Conservation (phyloP, 228 moss, liverwort and hornwort genomes). For the Sphagnum fallax region DNA sequence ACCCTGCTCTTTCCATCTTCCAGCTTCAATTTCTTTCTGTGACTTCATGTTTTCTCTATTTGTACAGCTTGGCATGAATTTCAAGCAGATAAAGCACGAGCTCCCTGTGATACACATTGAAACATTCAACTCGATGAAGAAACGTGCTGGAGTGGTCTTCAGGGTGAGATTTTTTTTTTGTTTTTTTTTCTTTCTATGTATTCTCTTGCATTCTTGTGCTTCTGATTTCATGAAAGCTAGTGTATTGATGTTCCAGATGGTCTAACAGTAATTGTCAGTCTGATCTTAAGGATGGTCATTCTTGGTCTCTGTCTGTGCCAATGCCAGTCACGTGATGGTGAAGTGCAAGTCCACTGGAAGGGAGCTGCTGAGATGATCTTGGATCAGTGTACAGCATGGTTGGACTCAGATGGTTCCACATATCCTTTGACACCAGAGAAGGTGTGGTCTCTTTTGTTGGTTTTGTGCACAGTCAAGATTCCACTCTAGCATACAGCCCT, state of each 20-base stretch:
- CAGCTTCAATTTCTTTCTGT: too few species aligned
- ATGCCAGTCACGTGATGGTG: background rate
- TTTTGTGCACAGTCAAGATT: background rate
- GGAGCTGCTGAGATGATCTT: conserved; percentile 63
- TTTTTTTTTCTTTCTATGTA: background rate
- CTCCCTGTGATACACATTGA: conserved; percentile 49
- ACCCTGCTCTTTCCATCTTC: too few species aligned
- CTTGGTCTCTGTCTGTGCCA: background rate
- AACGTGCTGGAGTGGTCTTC: conserved; percentile 67
- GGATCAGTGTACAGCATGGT: conserved; percentile 41
- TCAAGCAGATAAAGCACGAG: conserved; percentile 15
- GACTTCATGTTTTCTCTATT: too few species aligned
- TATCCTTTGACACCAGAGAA: conserved; percentile 27
- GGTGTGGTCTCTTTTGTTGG: background rate
- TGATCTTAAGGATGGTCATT: too few species aligned
- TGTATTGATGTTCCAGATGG: too few species aligned
- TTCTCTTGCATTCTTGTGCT: too few species aligned
- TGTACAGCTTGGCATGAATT: conserved; percentile 58
- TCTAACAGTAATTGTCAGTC: too few species aligned
- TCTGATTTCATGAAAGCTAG: too few species aligned
- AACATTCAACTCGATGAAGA: conserved; percentile 64
- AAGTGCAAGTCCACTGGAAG: conserved; percentile 64
- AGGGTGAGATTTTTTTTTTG: conserved; percentile 1
- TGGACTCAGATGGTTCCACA: conserved; percentile 18
- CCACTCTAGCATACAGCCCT: too few species aligned